Percentiles rank a stretch among this genome's conserved stretches.
Evolutionary conservation across 129 eudicot species (phyloP).

Genomic region (Flaveria sonorensis): DNA sequence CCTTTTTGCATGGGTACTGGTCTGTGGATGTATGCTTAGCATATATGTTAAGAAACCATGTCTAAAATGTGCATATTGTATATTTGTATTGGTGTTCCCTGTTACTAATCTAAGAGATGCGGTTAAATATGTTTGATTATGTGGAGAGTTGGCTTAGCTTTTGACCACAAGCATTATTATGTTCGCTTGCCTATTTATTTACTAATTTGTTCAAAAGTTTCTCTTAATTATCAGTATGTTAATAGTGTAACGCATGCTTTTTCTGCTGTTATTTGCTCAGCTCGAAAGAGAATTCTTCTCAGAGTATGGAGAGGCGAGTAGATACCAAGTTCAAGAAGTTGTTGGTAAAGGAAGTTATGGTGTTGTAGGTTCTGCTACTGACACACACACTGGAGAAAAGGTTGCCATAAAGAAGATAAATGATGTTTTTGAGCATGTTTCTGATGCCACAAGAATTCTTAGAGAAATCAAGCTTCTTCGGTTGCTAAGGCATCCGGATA

Average conservation of each 20-base stretch:
- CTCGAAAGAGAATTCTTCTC: conserved; percentile 74
- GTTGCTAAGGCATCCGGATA: conserved; percentile 74
- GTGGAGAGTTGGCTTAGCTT: neutral
- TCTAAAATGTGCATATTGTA: neutral
- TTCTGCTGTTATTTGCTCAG: conserved; percentile 25
- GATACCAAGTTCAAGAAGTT: conserved; percentile 77
- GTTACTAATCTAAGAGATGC: neutral
- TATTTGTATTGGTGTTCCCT: neutral
- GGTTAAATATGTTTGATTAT: conserved; percentile 1
- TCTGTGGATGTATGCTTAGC: neutral
- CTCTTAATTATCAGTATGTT: too few species aligned
- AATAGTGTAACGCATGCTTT: neutral
- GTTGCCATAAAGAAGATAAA: conserved; percentile 77
- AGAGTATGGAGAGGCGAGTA: conserved; percentile 79
- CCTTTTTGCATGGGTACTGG: neutral
- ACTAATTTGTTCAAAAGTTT: neutral
- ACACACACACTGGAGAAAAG: conserved; percentile 62
- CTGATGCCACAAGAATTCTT: conserved; percentile 82
- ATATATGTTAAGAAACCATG: neutral
- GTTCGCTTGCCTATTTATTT: neutral
- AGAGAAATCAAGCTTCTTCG: conserved; percentile 88
- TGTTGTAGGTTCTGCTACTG: conserved; percentile 80
- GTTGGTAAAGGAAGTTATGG: conserved; percentile 91
- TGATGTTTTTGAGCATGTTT: conserved; percentile 88
- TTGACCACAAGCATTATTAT: neutral